phyloP scores from a whole-genome alignment of 306 rosid species.

The Sechiopsis laciniata region DNA sequence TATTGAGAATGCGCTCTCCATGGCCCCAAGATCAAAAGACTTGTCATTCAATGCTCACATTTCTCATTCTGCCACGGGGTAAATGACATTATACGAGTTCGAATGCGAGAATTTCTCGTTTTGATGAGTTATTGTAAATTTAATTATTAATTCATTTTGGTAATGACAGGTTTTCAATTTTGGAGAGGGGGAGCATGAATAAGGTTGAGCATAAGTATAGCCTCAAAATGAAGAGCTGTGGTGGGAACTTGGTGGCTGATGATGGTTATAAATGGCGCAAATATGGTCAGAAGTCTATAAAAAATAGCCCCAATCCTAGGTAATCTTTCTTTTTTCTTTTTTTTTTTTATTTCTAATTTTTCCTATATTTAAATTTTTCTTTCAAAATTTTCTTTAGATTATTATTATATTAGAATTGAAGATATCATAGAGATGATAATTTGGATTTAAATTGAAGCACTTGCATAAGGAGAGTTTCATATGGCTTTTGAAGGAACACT shows the following conservation, averaged over 20 bases:
- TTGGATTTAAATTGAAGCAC: no score
- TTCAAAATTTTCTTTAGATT: no score
- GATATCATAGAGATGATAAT: no score
- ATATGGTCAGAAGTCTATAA: constrained; percentile 44
- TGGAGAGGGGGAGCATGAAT: constrained; percentile 54
- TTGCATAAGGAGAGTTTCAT: no score
- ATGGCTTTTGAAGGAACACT: no score
- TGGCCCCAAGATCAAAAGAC: constrained; percentile 30
- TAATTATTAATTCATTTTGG: no score
- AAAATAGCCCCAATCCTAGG: constrained; percentile 92
- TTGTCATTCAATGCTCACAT: constrained; percentile 30
- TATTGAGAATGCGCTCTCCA: constrained; percentile 61
- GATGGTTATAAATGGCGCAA: no score
- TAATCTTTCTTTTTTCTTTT: constrained; percentile 26
- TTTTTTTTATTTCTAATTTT: not conserved
- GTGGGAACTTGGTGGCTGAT: constrained; percentile 58
- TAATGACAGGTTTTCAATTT: constrained; percentile 44
- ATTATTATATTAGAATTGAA: no score
- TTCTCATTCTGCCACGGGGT: constrained; percentile 24
- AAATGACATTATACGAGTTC: not conserved
- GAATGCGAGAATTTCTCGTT: no score
- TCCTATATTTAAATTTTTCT: not conserved
- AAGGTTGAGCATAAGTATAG: constrained; percentile 81
- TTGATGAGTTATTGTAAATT: not conserved
- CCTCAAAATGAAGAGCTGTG: constrained; percentile 72